Conservation (phyloP, 2,329 filamentous ascomycete genomes). For the Microsporum canis region DNA sequence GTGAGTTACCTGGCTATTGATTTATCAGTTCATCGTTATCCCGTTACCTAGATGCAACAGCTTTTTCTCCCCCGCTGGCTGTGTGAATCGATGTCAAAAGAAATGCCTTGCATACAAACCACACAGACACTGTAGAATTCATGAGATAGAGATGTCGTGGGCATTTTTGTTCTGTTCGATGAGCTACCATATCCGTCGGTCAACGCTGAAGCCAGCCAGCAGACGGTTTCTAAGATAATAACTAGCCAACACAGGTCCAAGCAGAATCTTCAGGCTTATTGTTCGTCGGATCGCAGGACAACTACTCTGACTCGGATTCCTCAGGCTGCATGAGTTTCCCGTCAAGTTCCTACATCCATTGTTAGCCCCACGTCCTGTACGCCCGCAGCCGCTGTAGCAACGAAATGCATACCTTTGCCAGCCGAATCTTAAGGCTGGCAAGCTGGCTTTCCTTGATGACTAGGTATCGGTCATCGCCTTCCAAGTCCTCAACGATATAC, state of each 20-base stretch:
- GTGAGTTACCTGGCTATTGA: no score
- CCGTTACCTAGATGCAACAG: no score
- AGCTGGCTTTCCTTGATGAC: conserved; percentile 39
- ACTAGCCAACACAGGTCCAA: neutral
- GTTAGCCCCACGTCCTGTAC: neutral
- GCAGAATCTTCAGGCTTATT: neutral
- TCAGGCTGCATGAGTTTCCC: conserved; percentile 38
- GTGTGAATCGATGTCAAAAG: no score
- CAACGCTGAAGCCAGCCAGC: neutral
- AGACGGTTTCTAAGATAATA: neutral
- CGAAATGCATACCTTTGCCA: conserved; percentile 28
- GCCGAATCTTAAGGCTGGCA: conserved; percentile 30
- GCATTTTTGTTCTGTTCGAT: no score
- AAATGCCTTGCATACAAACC: no score
- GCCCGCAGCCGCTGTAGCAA: neutral
- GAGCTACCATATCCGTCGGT: no score
- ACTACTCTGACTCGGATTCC: conserved; percentile 33
- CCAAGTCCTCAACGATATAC: conserved; percentile 39
- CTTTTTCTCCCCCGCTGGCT: no score
- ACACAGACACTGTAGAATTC: no score
- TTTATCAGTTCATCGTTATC: no score
- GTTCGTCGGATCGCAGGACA: neutral
- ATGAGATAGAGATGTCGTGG: no score
- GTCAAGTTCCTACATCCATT: conserved; percentile 31
- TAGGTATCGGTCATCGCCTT: conserved; percentile 34